Evolutionary conservation across 768 basidiomycete genomes (phyloP).

Genomic region (Amanita muscaria): DNA sequence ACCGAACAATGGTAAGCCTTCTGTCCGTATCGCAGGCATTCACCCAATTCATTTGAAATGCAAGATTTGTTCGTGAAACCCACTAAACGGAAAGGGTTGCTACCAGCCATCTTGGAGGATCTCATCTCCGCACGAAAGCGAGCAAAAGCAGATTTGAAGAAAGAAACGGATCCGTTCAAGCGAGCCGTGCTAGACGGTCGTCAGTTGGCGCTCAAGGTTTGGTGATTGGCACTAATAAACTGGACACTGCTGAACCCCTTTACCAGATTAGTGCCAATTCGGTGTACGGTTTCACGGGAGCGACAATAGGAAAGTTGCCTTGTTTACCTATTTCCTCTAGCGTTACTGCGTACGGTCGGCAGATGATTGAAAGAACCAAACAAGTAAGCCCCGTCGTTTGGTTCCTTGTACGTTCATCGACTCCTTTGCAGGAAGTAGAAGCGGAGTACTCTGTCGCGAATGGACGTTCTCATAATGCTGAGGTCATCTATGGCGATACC

Average conservation of each 20-base stretch:
- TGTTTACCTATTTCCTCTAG: slow-evolving; percentile 95
- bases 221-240: slow-evolving; percentile 1
- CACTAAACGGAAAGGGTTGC: slow-evolving; percentile 71
- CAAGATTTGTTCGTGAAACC: slow-evolving; percentile 80
- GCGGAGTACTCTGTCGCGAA: slow-evolving; percentile 78
- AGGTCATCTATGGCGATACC: slow-evolving; percentile 97
- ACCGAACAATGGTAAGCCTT: slow-evolving; percentile 77
- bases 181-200: slow-evolving; percentile 96
- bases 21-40: background rate
- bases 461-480: slow-evolving; percentile 78
- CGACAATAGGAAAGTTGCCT: slow-evolving; percentile 93
- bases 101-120: slow-evolving; percentile 90
- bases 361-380: slow-evolving; percentile 98
- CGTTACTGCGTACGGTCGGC: slow-evolving; percentile 91
- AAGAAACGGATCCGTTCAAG: slow-evolving; percentile 94
- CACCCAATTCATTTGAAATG: background rate
- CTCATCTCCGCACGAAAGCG: slow-evolving; percentile 89
- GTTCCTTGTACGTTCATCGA: slow-evolving; percentile 2
- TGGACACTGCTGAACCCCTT: background rate
- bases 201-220: slow-evolving; percentile 90
- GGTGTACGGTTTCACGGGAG: slow-evolving; percentile 98
- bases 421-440: slow-evolving; percentile 65
- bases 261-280: slow-evolving; percentile 96
- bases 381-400: slow-evolving; percentile 42
- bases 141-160: slow-evolving; percentile 93